Percentiles rank a stretch among this genome's conserved stretches.
phyloP scores from a whole-genome alignment of 148 eudicot genomes.

The Fagopyrum tataricum region DNA sequence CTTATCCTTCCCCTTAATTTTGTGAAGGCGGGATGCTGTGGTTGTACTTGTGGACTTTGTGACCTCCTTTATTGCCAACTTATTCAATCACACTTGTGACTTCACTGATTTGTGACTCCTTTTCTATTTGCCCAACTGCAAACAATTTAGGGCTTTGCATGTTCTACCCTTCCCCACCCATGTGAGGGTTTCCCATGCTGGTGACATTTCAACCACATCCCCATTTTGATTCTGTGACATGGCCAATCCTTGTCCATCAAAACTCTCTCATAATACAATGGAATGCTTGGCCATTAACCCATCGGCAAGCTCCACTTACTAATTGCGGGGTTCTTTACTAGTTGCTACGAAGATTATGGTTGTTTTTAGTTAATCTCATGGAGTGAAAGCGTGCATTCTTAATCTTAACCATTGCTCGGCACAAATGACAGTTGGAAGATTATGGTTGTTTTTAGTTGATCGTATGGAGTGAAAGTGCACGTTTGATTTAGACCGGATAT shows the following conservation, averaged over 20 bases:
- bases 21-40: background rate
- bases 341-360: too few relatives aligned
- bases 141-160: background rate
- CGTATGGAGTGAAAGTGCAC: too few relatives aligned
- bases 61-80: conserved; percentile 1
- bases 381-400: too few relatives aligned
- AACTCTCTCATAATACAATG: background rate
- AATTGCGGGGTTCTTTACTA: too few relatives aligned
- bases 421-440: too few relatives aligned
- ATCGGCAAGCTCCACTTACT: too few relatives aligned
- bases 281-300: too few relatives aligned
- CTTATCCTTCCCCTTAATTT: background rate
- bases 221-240: background rate
- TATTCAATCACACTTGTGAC: background rate
- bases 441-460: too few relatives aligned
- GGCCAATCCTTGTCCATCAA: background rate
- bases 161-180: conserved; percentile 10
- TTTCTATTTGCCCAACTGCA: background rate
- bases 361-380: too few relatives aligned
- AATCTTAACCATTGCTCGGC: too few relatives aligned
- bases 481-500: too few relatives aligned
- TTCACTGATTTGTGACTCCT: background rate
- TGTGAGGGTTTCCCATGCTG: conserved; percentile 2
- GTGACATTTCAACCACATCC: background rate
- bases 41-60: conserved; percentile 2